A percentile compares a stretch with the other conserved stretches of the same genome.
Conservation (phyloP, 345 rosid species). For the Citrus sp. region DNA sequence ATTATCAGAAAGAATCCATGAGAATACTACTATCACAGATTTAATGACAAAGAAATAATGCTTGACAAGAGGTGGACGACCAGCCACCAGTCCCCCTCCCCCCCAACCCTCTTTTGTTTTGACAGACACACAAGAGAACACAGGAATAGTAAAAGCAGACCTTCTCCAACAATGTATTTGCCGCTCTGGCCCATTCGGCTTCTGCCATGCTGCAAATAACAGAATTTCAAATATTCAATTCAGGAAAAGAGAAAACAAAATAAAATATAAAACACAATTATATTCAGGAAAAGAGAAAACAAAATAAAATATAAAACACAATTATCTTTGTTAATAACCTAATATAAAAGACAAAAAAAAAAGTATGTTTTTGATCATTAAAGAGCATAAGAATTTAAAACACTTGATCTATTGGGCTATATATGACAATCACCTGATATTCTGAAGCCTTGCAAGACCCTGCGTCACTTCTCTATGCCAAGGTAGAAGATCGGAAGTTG, state of each 20-base stretch:
- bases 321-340: background rate
- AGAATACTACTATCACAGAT: constrained; percentile 4
- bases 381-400: background rate
- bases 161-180: constrained; percentile 68
- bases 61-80: background rate
- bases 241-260: background rate
- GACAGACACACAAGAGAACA: background rate
- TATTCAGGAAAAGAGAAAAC: background rate
- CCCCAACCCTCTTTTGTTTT: background rate
- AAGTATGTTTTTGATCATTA: background rate
- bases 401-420: background rate
- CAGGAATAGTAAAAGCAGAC: constrained; percentile 33
- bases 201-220: constrained; percentile 61
- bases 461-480: constrained; percentile 65
- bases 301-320: background rate
- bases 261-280: background rate
- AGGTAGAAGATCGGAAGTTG: constrained; percentile 47
- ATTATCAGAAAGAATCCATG: constrained; percentile 19
- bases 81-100: background rate
- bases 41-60: background rate
- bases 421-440: constrained; percentile 51
- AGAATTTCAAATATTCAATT: background rate
- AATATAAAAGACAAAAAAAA: background rate
- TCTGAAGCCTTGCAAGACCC: constrained; percentile 44
- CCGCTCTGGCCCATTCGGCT: constrained; percentile 60